A percentile compares a stretch with the other conserved stretches of the same genome.
These are phyloP conservation scores for Pythium scleroteichum DNA, from an alignment of 352 stramenopile genomes.

Conservation along the genomic window DNA sequence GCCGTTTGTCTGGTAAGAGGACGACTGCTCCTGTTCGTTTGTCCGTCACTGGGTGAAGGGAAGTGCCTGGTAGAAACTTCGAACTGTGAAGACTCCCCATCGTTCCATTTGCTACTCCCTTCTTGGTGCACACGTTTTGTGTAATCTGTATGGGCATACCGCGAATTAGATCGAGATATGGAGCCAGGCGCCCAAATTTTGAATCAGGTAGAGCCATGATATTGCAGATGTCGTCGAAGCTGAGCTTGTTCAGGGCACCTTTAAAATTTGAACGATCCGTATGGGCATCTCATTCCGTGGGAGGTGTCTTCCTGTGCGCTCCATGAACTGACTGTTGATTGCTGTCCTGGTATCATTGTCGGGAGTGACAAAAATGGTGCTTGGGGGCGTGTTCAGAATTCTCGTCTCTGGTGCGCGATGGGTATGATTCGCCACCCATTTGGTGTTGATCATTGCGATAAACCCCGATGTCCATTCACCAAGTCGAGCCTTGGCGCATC, in stretches of 20 bases:
- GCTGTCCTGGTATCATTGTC: conserved; percentile 9
- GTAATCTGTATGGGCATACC: conserved; percentile 25
- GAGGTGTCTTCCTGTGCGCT: not conserved
- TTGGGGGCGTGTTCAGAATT: not conserved
- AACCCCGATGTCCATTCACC: too few relatives aligned
- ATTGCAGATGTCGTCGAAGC: not conserved
- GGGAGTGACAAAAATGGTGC: conserved; percentile 6
- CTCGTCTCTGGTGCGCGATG: too few relatives aligned
- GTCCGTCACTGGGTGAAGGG: too few relatives aligned
- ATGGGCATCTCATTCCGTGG: not conserved
- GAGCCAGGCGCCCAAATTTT: conserved; percentile 16
- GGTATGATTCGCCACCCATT: too few relatives aligned
- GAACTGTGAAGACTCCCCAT: too few relatives aligned
- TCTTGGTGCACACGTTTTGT: conserved; percentile 16
- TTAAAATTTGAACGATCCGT: conserved; percentile 14
- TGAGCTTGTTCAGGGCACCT: conserved; percentile 12
- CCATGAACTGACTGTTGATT: conserved; percentile 6
- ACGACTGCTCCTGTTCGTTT: too few relatives aligned
- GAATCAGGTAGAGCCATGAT: conserved; percentile 17
- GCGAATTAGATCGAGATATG: conserved; percentile 12
- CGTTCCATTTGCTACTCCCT: conserved; percentile 14
- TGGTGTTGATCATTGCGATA: too few relatives aligned
- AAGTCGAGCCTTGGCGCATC: too few relatives aligned
- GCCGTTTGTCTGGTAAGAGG: too few relatives aligned
- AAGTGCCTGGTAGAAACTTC: too few relatives aligned